Base-by-base conservation (phyloP, 768 basidiomycete species). In the Hydnum rufescens region DNA sequence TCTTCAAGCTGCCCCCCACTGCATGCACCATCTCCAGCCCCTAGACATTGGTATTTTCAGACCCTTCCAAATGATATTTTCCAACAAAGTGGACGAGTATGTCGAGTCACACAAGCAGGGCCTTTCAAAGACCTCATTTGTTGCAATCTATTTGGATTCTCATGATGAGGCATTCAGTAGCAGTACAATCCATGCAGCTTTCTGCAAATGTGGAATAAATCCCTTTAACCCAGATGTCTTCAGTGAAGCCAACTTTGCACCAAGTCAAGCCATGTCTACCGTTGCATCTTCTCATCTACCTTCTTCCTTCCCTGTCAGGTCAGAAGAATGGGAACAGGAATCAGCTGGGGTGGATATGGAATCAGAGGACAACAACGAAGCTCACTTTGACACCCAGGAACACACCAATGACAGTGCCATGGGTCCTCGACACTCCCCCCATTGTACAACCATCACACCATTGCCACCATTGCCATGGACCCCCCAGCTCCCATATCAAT, bases 1-100 rank as follows among this genome's bases (percentile, higher is more conserved):
- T 71, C 6, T 62, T 66, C 42, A 59, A 53, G 28, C 60, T 71
- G 32, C 72, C 68, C 1, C 60, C 68, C 22, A 66, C 72, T 32
- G 67, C 0, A 72, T 70, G 0, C 71, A 71, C 51, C 53, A 58
- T 8, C 65, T 71, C 0, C 70, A 71, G 57, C 70, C 71, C 0
- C 65, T 68, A 28, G 66, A 72, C 59, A 66, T 71, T 51, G 65
- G 64, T 3, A 62, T 65, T 32, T 73, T 71, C 57, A 64, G 58
- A 0, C 65, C 64, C 0, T 39, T 68, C 1, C 53, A 62, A 51
- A 51, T 13, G 19, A 39, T 8, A 8, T 39, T 39, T 39, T 8
- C 36, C 19, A 39, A 39, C 19, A 8, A 8, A 8, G 36, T 39
- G 19, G 36, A 39, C 19, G 36, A 39, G 36, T 19, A 39, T 39